Evolutionary conservation across 2,329 filamentous ascomycete species (phyloP).

Genomic region (Metarhizium sp.): DNA sequence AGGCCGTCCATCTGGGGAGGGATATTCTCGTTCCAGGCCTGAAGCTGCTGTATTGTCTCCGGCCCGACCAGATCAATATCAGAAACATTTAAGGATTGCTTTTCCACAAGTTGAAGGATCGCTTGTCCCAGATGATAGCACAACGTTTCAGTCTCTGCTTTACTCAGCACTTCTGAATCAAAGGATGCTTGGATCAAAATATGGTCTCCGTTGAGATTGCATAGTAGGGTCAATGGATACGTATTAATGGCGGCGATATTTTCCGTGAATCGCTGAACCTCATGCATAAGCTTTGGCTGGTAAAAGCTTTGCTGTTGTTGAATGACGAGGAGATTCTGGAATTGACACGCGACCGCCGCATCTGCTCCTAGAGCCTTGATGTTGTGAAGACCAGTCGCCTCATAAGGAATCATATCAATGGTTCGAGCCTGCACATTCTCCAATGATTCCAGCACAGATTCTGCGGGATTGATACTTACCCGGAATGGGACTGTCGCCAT

Average conservation of each 20-base stretch:
- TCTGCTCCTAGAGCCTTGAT: neutral
- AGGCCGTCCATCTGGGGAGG: too few relatives aligned
- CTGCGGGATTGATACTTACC: neutral
- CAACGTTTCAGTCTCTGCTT: too few relatives aligned
- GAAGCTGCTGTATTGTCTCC: neutral
- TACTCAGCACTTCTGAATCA: too few relatives aligned
- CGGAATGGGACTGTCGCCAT: constrained; percentile 16
- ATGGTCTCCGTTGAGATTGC: too few relatives aligned
- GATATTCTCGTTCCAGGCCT: neutral
- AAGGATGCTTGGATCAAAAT: too few relatives aligned
- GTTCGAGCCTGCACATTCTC: neutral
- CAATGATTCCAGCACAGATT: neutral
- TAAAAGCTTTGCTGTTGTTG: neutral
- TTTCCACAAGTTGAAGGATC: too few relatives aligned
- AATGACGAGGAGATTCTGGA: neutral
- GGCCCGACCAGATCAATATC: too few relatives aligned
- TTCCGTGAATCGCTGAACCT: neutral
- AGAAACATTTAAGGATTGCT: too few relatives aligned
- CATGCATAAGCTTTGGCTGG: neutral
- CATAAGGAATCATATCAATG: neutral
- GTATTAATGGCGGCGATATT: too few relatives aligned
- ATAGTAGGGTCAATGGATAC: too few relatives aligned
- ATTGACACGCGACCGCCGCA: neutral
- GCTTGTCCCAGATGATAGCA: too few relatives aligned
- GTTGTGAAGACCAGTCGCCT: neutral